phyloP scores from a whole-genome alignment of 225 moss, liverwort and hornwort genomes.

The Rhytidiadelphus loreus region DNA sequence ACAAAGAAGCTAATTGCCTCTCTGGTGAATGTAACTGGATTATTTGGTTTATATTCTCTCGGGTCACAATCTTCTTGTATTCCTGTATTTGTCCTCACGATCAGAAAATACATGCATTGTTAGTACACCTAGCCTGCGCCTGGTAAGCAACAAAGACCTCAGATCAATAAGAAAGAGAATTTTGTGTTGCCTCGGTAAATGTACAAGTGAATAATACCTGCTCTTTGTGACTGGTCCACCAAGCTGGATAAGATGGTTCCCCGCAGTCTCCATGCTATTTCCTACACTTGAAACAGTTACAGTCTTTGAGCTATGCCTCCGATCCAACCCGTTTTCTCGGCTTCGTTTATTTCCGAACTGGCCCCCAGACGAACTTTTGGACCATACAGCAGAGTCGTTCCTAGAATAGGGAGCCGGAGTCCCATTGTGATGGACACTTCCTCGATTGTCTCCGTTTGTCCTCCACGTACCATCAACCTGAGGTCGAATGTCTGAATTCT shows the following conservation, averaged over 20 bases:
- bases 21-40: not conserved
- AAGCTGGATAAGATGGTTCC: constrained; percentile 76
- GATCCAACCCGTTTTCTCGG: constrained; percentile 51
- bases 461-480: constrained; percentile 47
- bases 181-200: not conserved
- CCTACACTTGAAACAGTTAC: not conserved
- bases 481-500: constrained; percentile 28
- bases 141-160: not conserved
- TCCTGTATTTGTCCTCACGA: not conserved
- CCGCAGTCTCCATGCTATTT: constrained; percentile 23
- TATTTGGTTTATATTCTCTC: not conserved
- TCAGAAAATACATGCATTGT: not conserved
- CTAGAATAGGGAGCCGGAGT: constrained; percentile 12
- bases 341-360: constrained; percentile 45
- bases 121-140: not conserved
- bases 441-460: constrained; percentile 37
- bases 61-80: not conserved
- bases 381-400: constrained; percentile 14
- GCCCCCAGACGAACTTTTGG: constrained; percentile 20
- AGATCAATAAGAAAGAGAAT: not conserved
- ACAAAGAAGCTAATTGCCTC: not conserved
- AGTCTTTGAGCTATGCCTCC: constrained; percentile 15
- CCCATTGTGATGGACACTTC: constrained; percentile 29
- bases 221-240: constrained; percentile 87
- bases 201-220: constrained; percentile 37